Conservation (phyloP, 768 basidiomycete genomes). For the Coprinopsis sp. region DNA sequence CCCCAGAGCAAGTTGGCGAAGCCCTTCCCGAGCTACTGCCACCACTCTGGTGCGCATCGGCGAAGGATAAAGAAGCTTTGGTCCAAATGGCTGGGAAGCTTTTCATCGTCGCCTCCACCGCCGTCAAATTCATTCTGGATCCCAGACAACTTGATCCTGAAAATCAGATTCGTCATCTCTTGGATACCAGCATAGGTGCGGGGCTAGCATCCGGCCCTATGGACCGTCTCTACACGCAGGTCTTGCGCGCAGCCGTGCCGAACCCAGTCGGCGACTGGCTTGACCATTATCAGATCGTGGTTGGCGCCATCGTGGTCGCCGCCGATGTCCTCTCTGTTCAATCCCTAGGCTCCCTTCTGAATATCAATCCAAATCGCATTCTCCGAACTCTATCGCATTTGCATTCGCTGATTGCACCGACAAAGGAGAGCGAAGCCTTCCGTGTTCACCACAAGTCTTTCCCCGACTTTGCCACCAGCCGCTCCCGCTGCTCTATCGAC, state of each 20-base stretch:
- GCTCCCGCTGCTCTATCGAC: neutral
- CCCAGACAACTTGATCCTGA: too few species aligned
- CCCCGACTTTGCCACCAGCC: neutral
- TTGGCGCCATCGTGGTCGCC: neutral
- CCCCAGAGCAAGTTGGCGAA: too few species aligned
- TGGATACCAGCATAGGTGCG: too few species aligned
- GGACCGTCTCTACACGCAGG: conserved; percentile 1
- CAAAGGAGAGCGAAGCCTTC: neutral
- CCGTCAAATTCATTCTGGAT: too few species aligned
- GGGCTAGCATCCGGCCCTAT: neutral
- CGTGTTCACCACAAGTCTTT: conserved; percentile 4
- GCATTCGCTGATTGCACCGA: neutral
- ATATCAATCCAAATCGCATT: neutral
- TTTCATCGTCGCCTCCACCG: too few species aligned
- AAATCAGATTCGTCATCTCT: too few species aligned
- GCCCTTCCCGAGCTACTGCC: too few species aligned
- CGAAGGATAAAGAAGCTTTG: too few species aligned
- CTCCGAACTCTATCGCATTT: neutral
- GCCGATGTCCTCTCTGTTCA: neutral
- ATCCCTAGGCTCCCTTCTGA: neutral
- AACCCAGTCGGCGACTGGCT: neutral
- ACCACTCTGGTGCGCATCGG: too few species aligned
- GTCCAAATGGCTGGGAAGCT: too few species aligned
- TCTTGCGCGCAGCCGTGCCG: neutral
- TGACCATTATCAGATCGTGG: neutral